A percentile compares a stretch with the other conserved stretches of the same genome.
Evolutionary conservation across 371 early-diverging fungal species (phyloP).

Genomic region (Mucor lusitanicus): DNA sequence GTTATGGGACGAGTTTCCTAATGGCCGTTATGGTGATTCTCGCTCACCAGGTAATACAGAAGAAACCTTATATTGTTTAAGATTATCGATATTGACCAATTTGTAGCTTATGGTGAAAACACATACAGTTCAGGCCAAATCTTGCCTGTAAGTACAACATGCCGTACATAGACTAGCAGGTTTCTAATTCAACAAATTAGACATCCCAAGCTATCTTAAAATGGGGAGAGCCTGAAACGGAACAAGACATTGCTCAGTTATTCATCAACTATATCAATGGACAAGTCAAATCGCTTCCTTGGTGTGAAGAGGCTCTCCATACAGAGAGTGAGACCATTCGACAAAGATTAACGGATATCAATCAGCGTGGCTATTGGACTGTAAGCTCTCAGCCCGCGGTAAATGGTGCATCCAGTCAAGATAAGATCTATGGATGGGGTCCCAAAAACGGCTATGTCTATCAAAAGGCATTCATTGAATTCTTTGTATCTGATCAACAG

Average conservation of each 20-base stretch:
- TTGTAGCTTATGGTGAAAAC: conserved; percentile 46
- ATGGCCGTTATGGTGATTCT: conserved; percentile 97
- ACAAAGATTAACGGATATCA: conserved; percentile 63
- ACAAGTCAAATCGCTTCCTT: conserved; percentile 77
- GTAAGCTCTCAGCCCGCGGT: conserved; percentile 95
- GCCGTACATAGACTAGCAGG: too few relatives aligned
- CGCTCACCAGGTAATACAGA: conserved; percentile 68
- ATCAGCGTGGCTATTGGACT: conserved; percentile 81
- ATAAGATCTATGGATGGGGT: conserved; percentile 91
- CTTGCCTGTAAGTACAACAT: conserved; percentile 42
- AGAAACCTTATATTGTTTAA: not conserved
- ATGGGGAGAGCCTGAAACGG: conserved; percentile 78
- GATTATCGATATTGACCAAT: not conserved
- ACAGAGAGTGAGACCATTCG: conserved; percentile 79
- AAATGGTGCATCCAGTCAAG: conserved; percentile 81
- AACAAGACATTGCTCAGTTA: conserved; percentile 66
- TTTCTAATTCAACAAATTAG: conserved; percentile 10
- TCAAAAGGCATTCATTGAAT: conserved; percentile 90
- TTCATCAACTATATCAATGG: conserved; percentile 80
- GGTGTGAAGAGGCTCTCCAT: conserved; percentile 84
- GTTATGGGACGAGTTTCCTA: conserved; percentile 96
- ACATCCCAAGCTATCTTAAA: conserved; percentile 30
- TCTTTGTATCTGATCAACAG: conserved; percentile 65
- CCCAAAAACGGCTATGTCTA: conserved; percentile 92
- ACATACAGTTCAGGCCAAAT: conserved; percentile 75